Percentiles rank a stretch among this genome's conserved stretches.
phyloP scores from a whole-genome alignment of 2,329 filamentous ascomycete species.

The Alternaria longipes region DNA sequence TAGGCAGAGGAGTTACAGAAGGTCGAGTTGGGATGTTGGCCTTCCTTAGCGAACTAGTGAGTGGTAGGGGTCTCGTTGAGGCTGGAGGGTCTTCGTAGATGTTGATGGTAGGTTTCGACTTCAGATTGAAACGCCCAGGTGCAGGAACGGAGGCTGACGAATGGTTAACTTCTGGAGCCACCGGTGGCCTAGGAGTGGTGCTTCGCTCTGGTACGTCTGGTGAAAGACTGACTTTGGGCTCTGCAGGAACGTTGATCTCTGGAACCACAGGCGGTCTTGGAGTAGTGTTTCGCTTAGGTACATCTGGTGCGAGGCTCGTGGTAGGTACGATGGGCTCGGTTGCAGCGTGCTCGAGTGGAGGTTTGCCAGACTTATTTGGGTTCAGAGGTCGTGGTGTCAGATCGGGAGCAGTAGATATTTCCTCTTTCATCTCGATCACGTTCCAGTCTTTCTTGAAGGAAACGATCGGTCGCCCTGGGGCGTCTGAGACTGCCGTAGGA shows the following conservation, averaged over 20 bases:
- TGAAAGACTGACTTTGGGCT: constrained; percentile 64
- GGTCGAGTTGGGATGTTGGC: constrained; percentile 38
- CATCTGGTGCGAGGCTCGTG: constrained; percentile 60
- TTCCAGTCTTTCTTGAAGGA: constrained; percentile 90
- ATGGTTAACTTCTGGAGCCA: constrained; percentile 45
- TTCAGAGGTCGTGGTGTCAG: constrained; percentile 28
- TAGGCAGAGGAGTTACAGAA: constrained; percentile 42
- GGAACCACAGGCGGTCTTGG: constrained; percentile 37
- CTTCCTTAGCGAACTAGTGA: constrained; percentile 35
- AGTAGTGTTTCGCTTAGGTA: constrained; percentile 26
- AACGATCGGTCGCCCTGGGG: constrained; percentile 90
- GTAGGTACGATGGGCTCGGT: constrained; percentile 58
- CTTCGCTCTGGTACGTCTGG: constrained; percentile 39
- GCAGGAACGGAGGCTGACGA: constrained; percentile 31
- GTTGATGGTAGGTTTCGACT: constrained; percentile 33
- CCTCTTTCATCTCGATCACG: constrained; percentile 74
- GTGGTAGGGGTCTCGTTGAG: constrained; percentile 39
- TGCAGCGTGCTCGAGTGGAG: constrained; percentile 48
- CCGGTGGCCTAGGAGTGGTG: constrained; percentile 29
- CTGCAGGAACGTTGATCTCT: constrained; percentile 34
- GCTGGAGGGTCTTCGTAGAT: constrained; percentile 42
- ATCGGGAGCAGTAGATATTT: constrained; percentile 44
- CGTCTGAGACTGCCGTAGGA: constrained; percentile 90
- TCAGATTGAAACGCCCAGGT: constrained; percentile 28
- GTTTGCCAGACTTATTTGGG: constrained; percentile 32